These are phyloP conservation scores for Saccharomycopsis lassenensis DNA, from an alignment of 805 yeast species.

Conservation along the genomic window DNA sequence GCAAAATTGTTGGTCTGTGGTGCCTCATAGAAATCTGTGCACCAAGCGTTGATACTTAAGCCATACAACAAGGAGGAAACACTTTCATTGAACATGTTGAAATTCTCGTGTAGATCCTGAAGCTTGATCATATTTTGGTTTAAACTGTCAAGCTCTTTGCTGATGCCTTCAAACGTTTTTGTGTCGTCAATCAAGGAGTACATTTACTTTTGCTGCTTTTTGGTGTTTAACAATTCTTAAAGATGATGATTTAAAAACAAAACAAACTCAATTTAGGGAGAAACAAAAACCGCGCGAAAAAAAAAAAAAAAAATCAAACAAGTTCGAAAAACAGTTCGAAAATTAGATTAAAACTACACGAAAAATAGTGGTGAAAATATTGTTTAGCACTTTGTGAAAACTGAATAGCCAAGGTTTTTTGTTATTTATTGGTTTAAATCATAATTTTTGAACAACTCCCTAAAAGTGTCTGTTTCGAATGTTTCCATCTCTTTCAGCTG, in stretches of 20 bases:
- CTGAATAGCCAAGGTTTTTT: no score
- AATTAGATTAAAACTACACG: no score
- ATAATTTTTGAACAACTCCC: conserved; percentile 37
- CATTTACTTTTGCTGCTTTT: no score
- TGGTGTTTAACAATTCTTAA: no score
- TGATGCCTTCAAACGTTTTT: conserved; percentile 6
- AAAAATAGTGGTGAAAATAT: no score
- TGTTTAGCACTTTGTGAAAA: no score
- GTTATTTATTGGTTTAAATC: no score
- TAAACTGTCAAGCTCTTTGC: conserved; percentile 1
- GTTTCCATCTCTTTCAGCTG: conserved; percentile 56
- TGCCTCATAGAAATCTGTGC: conserved; percentile 50
- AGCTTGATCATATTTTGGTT: conserved; percentile 8
- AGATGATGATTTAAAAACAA: no score
- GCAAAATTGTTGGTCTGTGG: conserved; percentile 16
- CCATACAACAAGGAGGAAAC: conserved; percentile 73
- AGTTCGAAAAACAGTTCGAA: no score
- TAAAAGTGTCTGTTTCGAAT: conserved; percentile 52
- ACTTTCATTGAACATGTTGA: conserved; percentile 64
- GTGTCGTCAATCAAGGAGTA: conserved; percentile 12
- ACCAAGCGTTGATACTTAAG: conserved; percentile 76
- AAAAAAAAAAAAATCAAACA: no score
- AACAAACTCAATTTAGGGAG: no score
- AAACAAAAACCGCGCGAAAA: no score
- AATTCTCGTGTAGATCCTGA: conserved; percentile 42